Conservation (phyloP, 108 stramenopile genomes). For the Nannochloropsis salina region DNA sequence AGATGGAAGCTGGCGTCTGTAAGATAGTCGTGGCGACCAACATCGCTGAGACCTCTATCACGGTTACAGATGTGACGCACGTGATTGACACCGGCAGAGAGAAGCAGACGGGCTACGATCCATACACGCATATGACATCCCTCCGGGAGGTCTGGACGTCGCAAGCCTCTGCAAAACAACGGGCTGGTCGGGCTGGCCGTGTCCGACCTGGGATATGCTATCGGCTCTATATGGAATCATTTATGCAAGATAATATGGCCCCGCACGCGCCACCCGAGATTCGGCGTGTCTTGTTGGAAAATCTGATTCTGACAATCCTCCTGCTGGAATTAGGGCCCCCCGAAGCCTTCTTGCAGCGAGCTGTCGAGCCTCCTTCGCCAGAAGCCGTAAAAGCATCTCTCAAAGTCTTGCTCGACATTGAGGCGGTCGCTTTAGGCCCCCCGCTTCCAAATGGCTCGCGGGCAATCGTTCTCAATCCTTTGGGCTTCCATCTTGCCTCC, state of each 20-base stretch:
- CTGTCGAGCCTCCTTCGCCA: conserved; percentile 65
- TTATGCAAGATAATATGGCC: conserved; percentile 7
- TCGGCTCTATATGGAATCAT: conserved; percentile 63
- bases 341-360: conserved; percentile 58
- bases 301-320: conserved; percentile 27
- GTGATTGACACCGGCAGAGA: conserved; percentile 77
- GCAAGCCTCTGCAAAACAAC: conserved; percentile 74
- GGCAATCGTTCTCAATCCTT: conserved; percentile 60
- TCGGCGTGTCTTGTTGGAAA: background rate
- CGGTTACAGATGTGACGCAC: conserved; percentile 84
- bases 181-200: conserved; percentile 85
- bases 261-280: background rate
- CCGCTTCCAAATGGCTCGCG: background rate
- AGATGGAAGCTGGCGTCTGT: conserved; percentile 60
- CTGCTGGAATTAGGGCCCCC: conserved; percentile 61
- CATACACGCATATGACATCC: conserved; percentile 48
- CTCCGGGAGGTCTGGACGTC: conserved; percentile 78
- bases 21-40: conserved; percentile 92
- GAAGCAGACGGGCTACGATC: conserved; percentile 69
- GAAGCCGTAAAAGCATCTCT: conserved; percentile 61
- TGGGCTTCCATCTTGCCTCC: conserved; percentile 78
- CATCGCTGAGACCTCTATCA: conserved; percentile 88
- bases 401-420: background rate
- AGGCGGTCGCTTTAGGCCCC: background rate
- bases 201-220: conserved; percentile 81